These are phyloP conservation scores for Solanum virginianum DNA, from an alignment of 257 asterid genomes.

Conservation along the genomic window DNA sequence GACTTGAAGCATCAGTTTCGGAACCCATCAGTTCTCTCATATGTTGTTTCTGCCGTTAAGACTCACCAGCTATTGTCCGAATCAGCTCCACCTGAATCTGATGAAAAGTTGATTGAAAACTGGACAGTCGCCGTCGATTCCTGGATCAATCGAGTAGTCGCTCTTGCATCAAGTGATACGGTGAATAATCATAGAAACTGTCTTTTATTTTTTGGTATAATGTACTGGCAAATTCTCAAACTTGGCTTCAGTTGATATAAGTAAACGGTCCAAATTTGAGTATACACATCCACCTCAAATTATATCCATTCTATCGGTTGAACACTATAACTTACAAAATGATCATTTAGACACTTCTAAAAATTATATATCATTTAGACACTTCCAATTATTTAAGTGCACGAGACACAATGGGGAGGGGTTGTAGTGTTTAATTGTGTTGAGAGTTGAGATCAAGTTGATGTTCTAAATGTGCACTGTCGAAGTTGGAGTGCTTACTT, in stretches of 20 bases:
- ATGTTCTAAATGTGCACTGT: background rate
- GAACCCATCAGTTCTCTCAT: conserved; percentile 48
- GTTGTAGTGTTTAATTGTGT: background rate
- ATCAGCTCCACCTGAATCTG: conserved; percentile 9
- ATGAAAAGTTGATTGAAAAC: conserved; percentile 26
- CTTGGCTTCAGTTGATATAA: background rate
- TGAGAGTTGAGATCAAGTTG: background rate
- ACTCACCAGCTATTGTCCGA: conserved; percentile 56
- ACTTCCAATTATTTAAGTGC: no score
- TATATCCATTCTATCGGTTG: no score
- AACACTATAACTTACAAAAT: no score
- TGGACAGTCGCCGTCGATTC: conserved; percentile 74
- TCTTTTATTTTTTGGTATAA: background rate
- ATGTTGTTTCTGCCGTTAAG: conserved; percentile 43
- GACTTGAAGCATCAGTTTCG: conserved; percentile 51
- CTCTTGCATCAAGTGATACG: conserved; percentile 47
- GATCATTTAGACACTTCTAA: no score
- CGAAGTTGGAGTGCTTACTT: background rate
- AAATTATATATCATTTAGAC: no score
- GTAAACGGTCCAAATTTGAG: no score
- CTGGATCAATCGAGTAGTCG: conserved; percentile 59
- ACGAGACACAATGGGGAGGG: no score
- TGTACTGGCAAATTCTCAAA: rapidly evolving
- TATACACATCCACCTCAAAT: no score
- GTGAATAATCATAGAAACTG: conserved; percentile 11